Base-by-base conservation (phyloP, 1,284 basidiomycete genomes). In the Cystobasidium slooffiae region DNA sequence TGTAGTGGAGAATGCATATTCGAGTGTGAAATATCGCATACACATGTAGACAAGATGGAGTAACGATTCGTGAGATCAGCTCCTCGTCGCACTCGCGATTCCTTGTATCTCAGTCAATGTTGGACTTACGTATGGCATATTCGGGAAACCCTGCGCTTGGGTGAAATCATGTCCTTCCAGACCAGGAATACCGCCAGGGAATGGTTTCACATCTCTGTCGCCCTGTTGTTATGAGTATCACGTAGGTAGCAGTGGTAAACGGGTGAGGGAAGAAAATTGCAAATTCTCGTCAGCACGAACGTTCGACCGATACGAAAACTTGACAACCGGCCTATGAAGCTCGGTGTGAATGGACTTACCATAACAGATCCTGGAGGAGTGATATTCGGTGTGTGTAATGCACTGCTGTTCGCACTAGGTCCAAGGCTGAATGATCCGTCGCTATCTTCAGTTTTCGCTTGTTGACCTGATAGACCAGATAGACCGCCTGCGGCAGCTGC, bases 81-180 rank as follows among this genome's bases (percentile, higher is more conserved):
- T 49, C n/a, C 46, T 14, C 12, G 46, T 12, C 14, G 14, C 3
- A 3, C n/a, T 49, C 3, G 46, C n/a, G 46, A 3, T 49, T 12
- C 14, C 6, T 14, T 49, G 46, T 3, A 49, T 49, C 18, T 8
- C 18, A 18, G 46, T n/a, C 12, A 2, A 12, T 14, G 3, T 3
- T 22, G 9, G 16, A 58, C 66, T 49, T 37, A 68, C 66, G 24
- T 68, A 68, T 58, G 52, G 66, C 66, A 68, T 47, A 8, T 31
- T 12, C 4, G 43, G 39, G 47, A 43, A 66, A 7, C 51, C 49
- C 31, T 66, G 49, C 16, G 20, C 49, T 43, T 75, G 72, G 6
- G 78, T 31, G 49, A 76, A 76, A 55, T 74, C 64, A 31, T 66
- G 64, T 18, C 16, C 53, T 7, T 66, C 64, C 72, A 70, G 77